Evolutionary conservation across 2,329 filamentous ascomycete species (phyloP).

Genomic region (Onygenales sp.): DNA sequence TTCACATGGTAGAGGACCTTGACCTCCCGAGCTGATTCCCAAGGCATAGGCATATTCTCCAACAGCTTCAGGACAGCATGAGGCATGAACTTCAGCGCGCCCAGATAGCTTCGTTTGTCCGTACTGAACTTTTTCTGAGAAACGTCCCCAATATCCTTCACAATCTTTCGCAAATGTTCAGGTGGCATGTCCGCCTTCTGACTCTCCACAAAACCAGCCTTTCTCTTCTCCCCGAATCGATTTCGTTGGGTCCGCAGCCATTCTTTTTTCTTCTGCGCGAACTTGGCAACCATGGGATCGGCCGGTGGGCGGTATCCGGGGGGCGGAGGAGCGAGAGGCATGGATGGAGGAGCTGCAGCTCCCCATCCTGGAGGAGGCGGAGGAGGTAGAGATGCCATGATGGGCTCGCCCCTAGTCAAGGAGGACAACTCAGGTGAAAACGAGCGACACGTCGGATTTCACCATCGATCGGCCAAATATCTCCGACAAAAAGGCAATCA

Average conservation of each 20-base stretch:
- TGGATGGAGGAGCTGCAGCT: conserved; percentile 41
- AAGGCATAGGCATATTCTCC: conserved; percentile 99
- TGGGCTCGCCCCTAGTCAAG: conserved; percentile 9
- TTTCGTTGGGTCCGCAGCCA: conserved; percentile 88
- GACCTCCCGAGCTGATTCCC: conserved; percentile 92
- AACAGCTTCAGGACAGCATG: conserved; percentile 93
- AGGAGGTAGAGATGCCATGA: conserved; percentile 52
- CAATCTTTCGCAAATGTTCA: conserved; percentile 95
- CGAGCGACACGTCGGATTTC: conserved; percentile 3
- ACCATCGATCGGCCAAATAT: conserved; percentile 4
- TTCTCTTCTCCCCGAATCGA: conserved; percentile 92
- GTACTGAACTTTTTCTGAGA: conserved; percentile 99
- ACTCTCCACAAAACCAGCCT: conserved; percentile 91
- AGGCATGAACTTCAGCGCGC: conserved; percentile 97
- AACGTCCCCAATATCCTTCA: conserved; percentile 96
- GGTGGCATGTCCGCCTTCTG: conserved; percentile 98
- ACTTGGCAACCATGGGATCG: conserved; percentile 83
- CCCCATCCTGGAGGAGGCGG: conserved; percentile 62
- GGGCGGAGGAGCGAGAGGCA: conserved; percentile 61
- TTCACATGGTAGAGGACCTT: conserved; percentile 99
- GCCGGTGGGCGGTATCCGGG: conserved; percentile 73
- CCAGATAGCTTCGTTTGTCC: conserved; percentile 95
- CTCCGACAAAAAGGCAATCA: neutral
- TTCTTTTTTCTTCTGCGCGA: conserved; percentile 98
- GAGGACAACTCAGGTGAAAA: neutral